Percentiles rank a stretch among this genome's conserved stretches.
These are phyloP conservation scores for Coniochaeta ligniaria DNA, from an alignment of 2,329 filamentous ascomycete genomes.

Conservation along the genomic window DNA sequence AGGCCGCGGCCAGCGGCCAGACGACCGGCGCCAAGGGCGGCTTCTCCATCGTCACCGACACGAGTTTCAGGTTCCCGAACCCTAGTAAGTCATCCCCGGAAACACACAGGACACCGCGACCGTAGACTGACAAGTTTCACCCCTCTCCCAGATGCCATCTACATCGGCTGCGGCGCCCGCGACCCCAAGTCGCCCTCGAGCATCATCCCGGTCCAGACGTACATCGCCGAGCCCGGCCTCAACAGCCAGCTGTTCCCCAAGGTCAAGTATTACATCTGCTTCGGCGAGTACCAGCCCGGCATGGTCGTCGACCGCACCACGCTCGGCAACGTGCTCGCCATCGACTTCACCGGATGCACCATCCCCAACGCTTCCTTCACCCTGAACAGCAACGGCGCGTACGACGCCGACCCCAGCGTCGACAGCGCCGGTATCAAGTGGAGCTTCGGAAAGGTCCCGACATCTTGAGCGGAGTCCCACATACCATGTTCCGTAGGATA, in stretches of 20 bases:
- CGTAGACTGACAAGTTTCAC: neutral
- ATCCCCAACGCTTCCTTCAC: neutral
- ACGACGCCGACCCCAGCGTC: neutral
- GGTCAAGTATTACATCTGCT: slow-evolving; percentile 2
- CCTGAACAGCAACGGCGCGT: neutral
- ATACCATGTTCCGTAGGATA: neutral
- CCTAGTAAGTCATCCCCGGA: neutral
- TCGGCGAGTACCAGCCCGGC: slow-evolving; percentile 1
- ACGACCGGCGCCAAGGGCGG: neutral
- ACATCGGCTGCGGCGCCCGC: slow-evolving; percentile 2
- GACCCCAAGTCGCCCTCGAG: neutral
- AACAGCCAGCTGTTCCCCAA: slow-evolving; percentile 1
- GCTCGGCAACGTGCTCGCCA: neutral
- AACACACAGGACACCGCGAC: neutral
- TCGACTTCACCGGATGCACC: slow-evolving; percentile 2
- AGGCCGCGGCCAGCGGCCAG: neutral
- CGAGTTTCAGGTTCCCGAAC: neutral
- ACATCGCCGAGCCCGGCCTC: slow-evolving; percentile 1
- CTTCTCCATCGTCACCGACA: neutral
- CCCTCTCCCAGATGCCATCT: neutral
- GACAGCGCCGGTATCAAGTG: neutral
- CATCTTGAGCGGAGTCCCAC: neutral
- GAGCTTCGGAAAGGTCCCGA: neutral
- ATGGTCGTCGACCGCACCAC: neutral
- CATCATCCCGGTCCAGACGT: slow-evolving; percentile 2